Base-by-base conservation (phyloP, 2,329 filamentous ascomycete genomes). In the Alternaria hordeiaustralica region DNA sequence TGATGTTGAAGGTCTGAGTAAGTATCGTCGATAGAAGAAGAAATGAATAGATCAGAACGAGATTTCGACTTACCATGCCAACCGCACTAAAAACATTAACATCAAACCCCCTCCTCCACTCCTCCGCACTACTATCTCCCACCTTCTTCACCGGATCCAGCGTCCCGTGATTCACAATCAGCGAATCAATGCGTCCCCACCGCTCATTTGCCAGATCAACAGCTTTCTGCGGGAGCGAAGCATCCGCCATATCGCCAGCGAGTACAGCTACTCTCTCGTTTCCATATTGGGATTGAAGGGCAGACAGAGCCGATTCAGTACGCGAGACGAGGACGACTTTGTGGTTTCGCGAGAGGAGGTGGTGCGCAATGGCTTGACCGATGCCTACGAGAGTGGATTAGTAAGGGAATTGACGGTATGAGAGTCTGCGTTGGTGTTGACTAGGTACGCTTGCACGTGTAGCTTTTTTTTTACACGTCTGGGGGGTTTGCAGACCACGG, bases 141-240 rank as follows among this genome's bases (percentile, higher is more conserved):
- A 98, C 82, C 61, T 87, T 88, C 55, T 87, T 88, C 45, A 96
- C 89, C 1, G 93, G 92, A n/a, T 89, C 87, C 47, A 99, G 82
- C 1, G 89, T 84, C 20, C 94, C 94, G 77, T 99, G 96, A 79
- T 98, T 98, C 65, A 98, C 83, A 12, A 99, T 88, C 47, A 99
- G 78, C 2, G 90, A 91, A 76, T 99, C 94, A 5, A 99, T 81
- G 53, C 83, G 84, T 10, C 90, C 90, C 78, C 93, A 98, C 0
- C 87, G 82, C 26, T 86, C 82, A 11, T 91, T 75, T 0, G 94
- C 91, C 1, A 89, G 81, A 4, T 90, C 84, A 5, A 93, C 87
- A 5, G 91, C 87, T 74, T 87, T 87, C 1, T 85, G 79, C 5
- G 88, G 87, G 26, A 91, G 44, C 0, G 78, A 80, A 25, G 84